Evolutionary conservation across 108 stramenopile genomes (phyloP).

Genomic region (Schizochytrium sp.): DNA sequence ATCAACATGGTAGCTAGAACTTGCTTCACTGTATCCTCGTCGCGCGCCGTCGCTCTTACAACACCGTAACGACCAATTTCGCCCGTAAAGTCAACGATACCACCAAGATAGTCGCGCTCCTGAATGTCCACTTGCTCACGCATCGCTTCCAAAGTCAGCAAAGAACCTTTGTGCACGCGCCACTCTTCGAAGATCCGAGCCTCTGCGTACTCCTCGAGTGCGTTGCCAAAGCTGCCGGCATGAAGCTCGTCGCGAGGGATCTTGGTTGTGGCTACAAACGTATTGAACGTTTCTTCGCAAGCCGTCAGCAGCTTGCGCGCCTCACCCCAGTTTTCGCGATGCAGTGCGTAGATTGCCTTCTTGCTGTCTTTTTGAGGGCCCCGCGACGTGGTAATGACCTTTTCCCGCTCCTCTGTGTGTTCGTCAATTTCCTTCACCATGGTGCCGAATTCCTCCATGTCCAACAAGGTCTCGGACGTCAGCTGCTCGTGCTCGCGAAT

Average conservation of each 20-base stretch:
- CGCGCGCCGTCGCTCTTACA: slow-evolving; percentile 68
- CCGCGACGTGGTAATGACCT: slow-evolving; percentile 72
- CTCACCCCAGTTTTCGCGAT: slow-evolving; percentile 56
- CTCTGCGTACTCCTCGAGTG: slow-evolving; percentile 83
- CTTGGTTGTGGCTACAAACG: slow-evolving; percentile 51
- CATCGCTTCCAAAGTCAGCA: slow-evolving; percentile 40
- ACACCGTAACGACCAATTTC: slow-evolving; percentile 89
- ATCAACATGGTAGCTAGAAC: background rate
- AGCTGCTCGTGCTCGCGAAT: background rate
- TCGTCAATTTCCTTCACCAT: slow-evolving; percentile 5
- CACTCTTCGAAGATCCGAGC: slow-evolving; percentile 78
- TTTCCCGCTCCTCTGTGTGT: slow-evolving; percentile 67
- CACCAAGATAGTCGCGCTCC: slow-evolving; percentile 77
- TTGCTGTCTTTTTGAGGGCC: slow-evolving; percentile 85
- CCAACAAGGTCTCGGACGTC: background rate
- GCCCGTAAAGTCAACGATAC: slow-evolving; percentile 86
- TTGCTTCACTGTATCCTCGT: slow-evolving; percentile 43
- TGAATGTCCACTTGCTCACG: slow-evolving; percentile 32
- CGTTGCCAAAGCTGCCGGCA: slow-evolving; percentile 59
- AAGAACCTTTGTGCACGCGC: slow-evolving; percentile 53
- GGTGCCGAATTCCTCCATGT: background rate
- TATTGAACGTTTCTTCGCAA: slow-evolving; percentile 18
- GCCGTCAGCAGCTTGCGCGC: slow-evolving; percentile 48
- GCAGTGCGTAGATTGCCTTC: slow-evolving; percentile 77
- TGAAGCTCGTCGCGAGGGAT: slow-evolving; percentile 60